phyloP scores from a whole-genome alignment of 164 flowering plant genomes.

The Tinospora cordifolia region DNA sequence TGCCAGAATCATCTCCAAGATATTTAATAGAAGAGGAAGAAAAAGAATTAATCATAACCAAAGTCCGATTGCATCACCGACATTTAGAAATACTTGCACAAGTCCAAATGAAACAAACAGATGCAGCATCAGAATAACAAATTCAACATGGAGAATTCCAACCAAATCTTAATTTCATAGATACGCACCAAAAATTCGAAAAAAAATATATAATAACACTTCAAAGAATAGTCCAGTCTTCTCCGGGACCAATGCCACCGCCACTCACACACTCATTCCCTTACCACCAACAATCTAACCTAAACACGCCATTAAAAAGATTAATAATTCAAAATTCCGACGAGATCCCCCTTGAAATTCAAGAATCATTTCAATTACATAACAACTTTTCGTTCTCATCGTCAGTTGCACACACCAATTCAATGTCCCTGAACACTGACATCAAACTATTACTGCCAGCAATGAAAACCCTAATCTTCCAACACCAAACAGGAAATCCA shows the following conservation, averaged over 20 bases:
- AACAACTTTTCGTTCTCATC: too few relatives aligned
- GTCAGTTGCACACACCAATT: background rate
- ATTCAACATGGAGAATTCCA: background rate
- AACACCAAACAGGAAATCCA: background rate
- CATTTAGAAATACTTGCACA: background rate
- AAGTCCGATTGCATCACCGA: too few relatives aligned
- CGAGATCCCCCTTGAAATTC: too few relatives aligned
- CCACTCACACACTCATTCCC: background rate
- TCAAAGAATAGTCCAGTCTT: background rate
- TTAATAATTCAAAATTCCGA: background rate
- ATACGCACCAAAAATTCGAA: background rate
- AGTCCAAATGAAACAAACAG: background rate
- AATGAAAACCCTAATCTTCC: background rate
- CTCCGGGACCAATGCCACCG: background rate
- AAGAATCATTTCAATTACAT: too few relatives aligned
- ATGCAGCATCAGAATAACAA: too few relatives aligned
- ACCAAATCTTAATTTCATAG: background rate
- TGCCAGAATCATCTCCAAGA: too few relatives aligned
- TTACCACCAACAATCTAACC: background rate
- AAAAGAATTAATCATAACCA: background rate
- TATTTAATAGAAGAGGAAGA: background rate
- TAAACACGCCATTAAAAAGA: background rate
- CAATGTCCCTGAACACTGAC: background rate
- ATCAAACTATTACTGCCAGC: background rate
- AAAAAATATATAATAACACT: background rate